phyloP scores from a whole-genome alignment of 306 rosid genomes.

The Fagus crenata region DNA sequence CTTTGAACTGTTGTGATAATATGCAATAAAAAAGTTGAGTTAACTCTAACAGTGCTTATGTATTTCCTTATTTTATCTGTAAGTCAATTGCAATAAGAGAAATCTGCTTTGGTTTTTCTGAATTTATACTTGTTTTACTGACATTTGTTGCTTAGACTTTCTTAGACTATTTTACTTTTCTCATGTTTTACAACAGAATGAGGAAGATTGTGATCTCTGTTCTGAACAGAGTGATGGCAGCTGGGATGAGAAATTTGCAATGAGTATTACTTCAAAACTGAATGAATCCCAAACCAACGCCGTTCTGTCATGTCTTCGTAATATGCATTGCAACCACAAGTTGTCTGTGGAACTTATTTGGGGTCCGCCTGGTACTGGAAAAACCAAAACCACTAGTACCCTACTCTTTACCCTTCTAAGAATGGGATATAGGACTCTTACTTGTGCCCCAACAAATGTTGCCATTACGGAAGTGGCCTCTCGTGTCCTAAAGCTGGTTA shows the following conservation, averaged over 20 bases:
- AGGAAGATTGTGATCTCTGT: conserved; percentile 31
- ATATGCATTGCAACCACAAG: conserved; percentile 27
- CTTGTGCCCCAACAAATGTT: conserved; percentile 79
- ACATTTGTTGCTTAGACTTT: neutral
- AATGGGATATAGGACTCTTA: conserved; percentile 54
- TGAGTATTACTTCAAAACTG: conserved; percentile 31
- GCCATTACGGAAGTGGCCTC: conserved; percentile 69
- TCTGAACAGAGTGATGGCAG: conserved; percentile 1
- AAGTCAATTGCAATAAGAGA: no score
- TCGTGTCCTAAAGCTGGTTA: conserved; percentile 48
- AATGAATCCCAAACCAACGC: conserved; percentile 63
- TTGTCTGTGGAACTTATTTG: conserved; percentile 59
- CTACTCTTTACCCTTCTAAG: conserved; percentile 43
- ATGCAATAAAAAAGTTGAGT: no score
- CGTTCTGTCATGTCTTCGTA: conserved; percentile 49
- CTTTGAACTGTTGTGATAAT: no score
- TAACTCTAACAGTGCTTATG: no score
- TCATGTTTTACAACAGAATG: conserved; percentile 35
- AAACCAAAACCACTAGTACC: conserved; percentile 57
- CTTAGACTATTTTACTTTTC: conserved; percentile 8
- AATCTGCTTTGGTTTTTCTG: neutral
- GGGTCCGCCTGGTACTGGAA: conserved; percentile 93
- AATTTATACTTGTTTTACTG: neutral
- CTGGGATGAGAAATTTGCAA: conserved; percentile 5
- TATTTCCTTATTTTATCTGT: no score